Evolutionary conservation across 805 yeast species (phyloP), one percentile per base, ranked within the genome.

Genomic region (Henningerozyma blattae): DNA sequence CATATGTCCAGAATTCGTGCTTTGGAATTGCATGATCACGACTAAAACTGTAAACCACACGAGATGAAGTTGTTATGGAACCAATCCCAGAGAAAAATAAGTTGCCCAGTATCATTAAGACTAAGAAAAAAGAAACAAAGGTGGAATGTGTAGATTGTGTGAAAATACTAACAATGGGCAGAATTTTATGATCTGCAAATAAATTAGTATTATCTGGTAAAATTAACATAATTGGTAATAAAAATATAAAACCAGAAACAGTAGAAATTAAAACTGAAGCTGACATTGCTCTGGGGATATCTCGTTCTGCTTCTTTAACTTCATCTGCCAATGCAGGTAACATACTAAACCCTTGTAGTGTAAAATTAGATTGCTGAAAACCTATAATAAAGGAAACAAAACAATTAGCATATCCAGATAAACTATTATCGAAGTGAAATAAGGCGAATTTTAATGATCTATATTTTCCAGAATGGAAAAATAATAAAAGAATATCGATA

Each of bases 261-360:
- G 78, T 68, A 8, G 89, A 71, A 30, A 80, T 64, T 28, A 72
- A 34, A 13, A 81, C 80, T 2, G 91, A 72, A 32, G 68, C 62
- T 1, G 79, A 56, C 49, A 83, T 72, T 4, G 91, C 91, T 42
- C 69, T 68, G 13, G 94, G 86, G 46, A 83, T 77, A 33, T 74
- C 76, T 36, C 61, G 68, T 49, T 83, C 91, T 0, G 94, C 89
- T 16, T 63, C 63, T 41, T 75, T 69, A 13, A 83, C 91, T 56
- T 83, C 94, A 47, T 83, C 94, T 31, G 86, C 75, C 64, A 83
- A 70, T 5, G 89, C 76, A 15, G 84, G 81, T 18, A 83, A 62
- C 71, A 82, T 75, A 18, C 89, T 89, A 54, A 79, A 83, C 1
- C 91, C 94, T 39, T 82, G 83, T 48, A 82, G 63, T 16, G 89